These are phyloP conservation scores for Podospora conica DNA, from an alignment of 495 filamentous ascomycete genomes.

Conservation along the genomic window DNA sequence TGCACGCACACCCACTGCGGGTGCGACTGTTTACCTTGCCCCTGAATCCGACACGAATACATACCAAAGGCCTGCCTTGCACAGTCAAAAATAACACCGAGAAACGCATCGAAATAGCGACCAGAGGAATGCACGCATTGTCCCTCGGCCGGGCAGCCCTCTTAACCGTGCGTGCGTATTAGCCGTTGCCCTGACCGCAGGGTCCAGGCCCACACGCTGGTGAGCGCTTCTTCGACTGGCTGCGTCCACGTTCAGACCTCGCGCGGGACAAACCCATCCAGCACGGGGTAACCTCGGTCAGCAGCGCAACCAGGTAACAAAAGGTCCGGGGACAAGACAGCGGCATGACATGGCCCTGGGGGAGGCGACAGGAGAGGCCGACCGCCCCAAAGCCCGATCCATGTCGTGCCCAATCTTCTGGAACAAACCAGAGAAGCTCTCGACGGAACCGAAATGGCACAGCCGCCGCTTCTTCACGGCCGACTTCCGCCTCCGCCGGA, in stretches of 20 bases:
- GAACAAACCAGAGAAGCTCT: constrained; percentile 1
- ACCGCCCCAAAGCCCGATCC: constrained; percentile 3
- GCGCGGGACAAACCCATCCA: neutral
- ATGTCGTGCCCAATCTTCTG: constrained; percentile 23
- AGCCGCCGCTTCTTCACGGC: neutral
- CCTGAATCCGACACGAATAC: neutral
- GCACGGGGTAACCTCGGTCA: neutral
- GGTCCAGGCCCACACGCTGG: neutral
- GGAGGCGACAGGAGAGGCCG: neutral
- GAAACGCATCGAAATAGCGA: neutral
- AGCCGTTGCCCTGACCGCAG: neutral
- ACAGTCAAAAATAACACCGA: neutral
- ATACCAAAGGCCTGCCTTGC: neutral
- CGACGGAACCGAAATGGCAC: constrained; percentile 4
- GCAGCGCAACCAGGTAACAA: constrained; percentile 1
- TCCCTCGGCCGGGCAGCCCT: neutral
- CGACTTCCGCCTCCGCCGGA: neutral
- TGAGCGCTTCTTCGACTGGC: neutral
- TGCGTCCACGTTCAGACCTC: neutral
- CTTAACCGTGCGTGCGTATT: constrained; percentile 3
- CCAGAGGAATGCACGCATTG: constrained; percentile 1
- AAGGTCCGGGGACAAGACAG: neutral
- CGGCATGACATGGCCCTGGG: constrained; percentile 8
- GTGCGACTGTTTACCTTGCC: constrained; percentile 7
- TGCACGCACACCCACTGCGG: neutral